phyloP scores from a whole-genome alignment of 2,329 filamentous ascomycete genomes.

The Phyllosticta citribraziliensis region DNA sequence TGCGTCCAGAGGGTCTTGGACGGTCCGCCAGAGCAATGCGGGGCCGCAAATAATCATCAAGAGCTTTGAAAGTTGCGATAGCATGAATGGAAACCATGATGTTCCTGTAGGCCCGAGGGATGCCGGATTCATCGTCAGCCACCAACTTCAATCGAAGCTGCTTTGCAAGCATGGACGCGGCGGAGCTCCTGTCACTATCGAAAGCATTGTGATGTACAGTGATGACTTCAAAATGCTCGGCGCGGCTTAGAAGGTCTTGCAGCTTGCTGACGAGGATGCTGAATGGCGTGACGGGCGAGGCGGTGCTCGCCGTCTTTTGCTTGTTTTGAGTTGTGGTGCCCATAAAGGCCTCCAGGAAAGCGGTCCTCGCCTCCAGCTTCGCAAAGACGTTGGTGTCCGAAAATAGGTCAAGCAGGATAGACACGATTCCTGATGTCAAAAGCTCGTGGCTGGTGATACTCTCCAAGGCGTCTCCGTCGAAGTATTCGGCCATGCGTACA shows the following conservation, averaged over 20 bases:
- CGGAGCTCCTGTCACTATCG: conserved; percentile 81
- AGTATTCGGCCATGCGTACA: conserved; percentile 66
- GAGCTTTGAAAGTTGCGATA: conserved; percentile 92
- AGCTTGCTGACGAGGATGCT: conserved; percentile 87
- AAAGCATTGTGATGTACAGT: conserved; percentile 90
- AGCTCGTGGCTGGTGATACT: conserved; percentile 94
- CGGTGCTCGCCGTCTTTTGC: conserved; percentile 53
- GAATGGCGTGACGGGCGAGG: conserved; percentile 72
- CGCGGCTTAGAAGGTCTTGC: conserved; percentile 89
- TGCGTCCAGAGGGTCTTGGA: conserved; percentile 48
- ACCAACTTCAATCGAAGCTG: conserved; percentile 83
- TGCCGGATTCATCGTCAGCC: conserved; percentile 82
- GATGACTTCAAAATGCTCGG: conserved; percentile 95
- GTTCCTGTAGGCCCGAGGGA: conserved; percentile 77
- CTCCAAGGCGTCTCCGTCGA: conserved; percentile 78
- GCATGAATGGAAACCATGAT: conserved; percentile 99
- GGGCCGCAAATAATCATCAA: conserved; percentile 91
- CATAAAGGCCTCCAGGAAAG: conserved; percentile 92
- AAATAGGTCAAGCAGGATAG: conserved; percentile 73
- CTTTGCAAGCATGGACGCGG: conserved; percentile 92
- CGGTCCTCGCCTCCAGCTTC: conserved; percentile 57
- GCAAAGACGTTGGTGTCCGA: conserved; percentile 53
- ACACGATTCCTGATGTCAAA: conserved; percentile 80
- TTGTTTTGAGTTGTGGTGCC: conserved; percentile 52
- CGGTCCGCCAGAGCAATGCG: conserved; percentile 75